Percentiles rank a stretch among this genome's conserved stretches.
Evolutionary conservation across 495 filamentous ascomycete species (phyloP).

Genomic region (Penicillium canescens): DNA sequence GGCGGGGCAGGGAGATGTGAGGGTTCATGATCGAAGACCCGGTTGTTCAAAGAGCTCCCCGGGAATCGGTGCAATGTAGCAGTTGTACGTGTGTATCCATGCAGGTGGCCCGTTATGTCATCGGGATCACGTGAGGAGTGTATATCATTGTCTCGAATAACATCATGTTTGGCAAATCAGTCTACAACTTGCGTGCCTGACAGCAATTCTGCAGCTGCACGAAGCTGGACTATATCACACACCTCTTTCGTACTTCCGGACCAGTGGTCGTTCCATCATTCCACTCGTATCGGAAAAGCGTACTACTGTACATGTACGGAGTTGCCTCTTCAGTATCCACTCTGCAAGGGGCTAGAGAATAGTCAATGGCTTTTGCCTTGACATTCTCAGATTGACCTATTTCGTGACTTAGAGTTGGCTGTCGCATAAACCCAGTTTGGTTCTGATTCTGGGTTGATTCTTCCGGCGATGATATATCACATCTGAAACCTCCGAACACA

Average conservation of each 20-base stretch:
- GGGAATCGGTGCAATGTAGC: constrained; percentile 17
- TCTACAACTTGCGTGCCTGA: too few relatives aligned
- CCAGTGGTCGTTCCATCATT: too few relatives aligned
- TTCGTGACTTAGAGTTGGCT: too few relatives aligned
- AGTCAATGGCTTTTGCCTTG: not conserved
- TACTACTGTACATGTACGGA: too few relatives aligned
- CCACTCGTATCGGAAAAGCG: not conserved
- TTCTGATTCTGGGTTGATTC: too few relatives aligned
- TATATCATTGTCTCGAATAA: too few relatives aligned
- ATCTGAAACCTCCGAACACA: too few relatives aligned
- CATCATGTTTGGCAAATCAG: too few relatives aligned
- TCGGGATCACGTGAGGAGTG: not conserved
- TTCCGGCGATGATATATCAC: too few relatives aligned
- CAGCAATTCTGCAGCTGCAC: too few relatives aligned
- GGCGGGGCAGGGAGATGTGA: constrained; percentile 62
- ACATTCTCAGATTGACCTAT: too few relatives aligned
- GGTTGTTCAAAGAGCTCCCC: constrained; percentile 8
- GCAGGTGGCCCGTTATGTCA: constrained; percentile 3
- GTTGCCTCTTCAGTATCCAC: not conserved
- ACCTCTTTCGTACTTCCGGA: not conserved
- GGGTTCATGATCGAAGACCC: constrained; percentile 53
- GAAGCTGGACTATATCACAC: not conserved
- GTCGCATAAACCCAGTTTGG: too few relatives aligned
- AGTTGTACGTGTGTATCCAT: not conserved
- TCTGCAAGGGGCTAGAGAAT: constrained; percentile 3